These are phyloP conservation scores for Aspergillus spinulosporus DNA, from an alignment of 2,329 filamentous ascomycete species.

Conservation along the genomic window DNA sequence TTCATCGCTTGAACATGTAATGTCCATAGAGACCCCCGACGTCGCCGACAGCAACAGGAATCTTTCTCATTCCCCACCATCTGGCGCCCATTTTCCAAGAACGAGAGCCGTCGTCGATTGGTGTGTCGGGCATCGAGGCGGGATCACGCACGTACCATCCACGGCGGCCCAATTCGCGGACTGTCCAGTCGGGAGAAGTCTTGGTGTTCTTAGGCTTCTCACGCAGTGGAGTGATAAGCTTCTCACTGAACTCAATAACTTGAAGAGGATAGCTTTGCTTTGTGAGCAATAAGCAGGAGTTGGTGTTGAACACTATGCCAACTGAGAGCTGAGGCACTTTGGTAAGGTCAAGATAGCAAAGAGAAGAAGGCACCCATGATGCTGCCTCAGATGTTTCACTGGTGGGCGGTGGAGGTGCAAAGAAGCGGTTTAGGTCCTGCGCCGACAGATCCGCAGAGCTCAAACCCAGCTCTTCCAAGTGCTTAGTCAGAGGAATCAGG, in stretches of 20 bases:
- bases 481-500: slow-evolving; percentile 66
- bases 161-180: slow-evolving; percentile 66
- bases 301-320: slow-evolving; percentile 59
- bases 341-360: slow-evolving; percentile 76
- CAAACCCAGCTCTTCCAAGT: slow-evolving; percentile 74
- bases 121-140: slow-evolving; percentile 33
- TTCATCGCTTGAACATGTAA: slow-evolving; percentile 59
- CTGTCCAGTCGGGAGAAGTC: slow-evolving; percentile 65
- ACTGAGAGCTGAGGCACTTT: slow-evolving; percentile 62
- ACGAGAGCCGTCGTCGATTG: slow-evolving; percentile 58
- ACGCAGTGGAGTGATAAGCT: slow-evolving; percentile 64
- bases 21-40: slow-evolving; percentile 61
- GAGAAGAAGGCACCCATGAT: slow-evolving; percentile 57
- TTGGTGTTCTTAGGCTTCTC: slow-evolving; percentile 60
- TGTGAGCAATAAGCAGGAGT: slow-evolving; percentile 58
- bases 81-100: slow-evolving; percentile 82
- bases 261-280: slow-evolving; percentile 66
- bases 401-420: slow-evolving; percentile 42
- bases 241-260: slow-evolving; percentile 72
- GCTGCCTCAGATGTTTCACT: slow-evolving; percentile 26
- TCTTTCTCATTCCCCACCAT: slow-evolving; percentile 79
- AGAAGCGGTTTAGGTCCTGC: slow-evolving; percentile 64
- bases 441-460: slow-evolving; percentile 66
- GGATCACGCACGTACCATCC: slow-evolving; percentile 64
- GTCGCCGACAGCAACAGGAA: slow-evolving; percentile 56